Evolutionary conservation across 2,329 filamentous ascomycete species (phyloP), one percentile per base, ranked within the genome.

Genomic region (Cordyceps militaris): DNA sequence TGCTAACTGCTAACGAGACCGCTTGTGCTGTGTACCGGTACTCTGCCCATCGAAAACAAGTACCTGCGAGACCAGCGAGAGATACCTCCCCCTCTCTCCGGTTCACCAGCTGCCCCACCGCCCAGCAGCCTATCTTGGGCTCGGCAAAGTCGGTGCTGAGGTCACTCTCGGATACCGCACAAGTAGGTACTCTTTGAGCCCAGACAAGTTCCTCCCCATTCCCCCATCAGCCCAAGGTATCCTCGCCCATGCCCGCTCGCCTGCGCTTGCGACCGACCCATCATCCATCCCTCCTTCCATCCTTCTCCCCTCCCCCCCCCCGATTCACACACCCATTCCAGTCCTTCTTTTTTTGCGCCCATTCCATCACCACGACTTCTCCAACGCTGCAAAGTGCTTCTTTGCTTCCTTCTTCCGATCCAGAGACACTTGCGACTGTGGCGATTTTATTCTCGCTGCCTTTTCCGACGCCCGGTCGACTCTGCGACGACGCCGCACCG

Each of bases 271-370:
- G 38, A 32, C 34, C 38, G 28, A 38, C 55, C 34, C 34, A 26
- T 43, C 34, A 38, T n/a, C 42, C 49, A 30, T 52, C 50, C 32
- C 43, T 48, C 50, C 56, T 61, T 61, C 62, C 61, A 47, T 56
- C 55, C 48, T 49, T 63, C 63, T 62, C 24, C 19, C 13, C 23
- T 19, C 65, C 63, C 63, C 62, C 61, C 64, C 65, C 63, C 63
- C 61, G 62, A 61, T 61, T 62, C 61, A 65, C 43, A 49, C 48
- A 64, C 65, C 62, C 63, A 65, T 67, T 67, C 65, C 66, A 66
- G 66, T 71, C 70, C 60, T 63, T 69, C 69, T 61, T 67, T 70
- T 67, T 69, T 67, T 67, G 64, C 63, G 63, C 61, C 58, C 60
- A 62, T 65, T 60, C 62, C 60, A 60, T 60, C 59, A 61, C 58